Conservation (phyloP, 108 stramenopile species). For the Fistulifera pelliculosa region DNA sequence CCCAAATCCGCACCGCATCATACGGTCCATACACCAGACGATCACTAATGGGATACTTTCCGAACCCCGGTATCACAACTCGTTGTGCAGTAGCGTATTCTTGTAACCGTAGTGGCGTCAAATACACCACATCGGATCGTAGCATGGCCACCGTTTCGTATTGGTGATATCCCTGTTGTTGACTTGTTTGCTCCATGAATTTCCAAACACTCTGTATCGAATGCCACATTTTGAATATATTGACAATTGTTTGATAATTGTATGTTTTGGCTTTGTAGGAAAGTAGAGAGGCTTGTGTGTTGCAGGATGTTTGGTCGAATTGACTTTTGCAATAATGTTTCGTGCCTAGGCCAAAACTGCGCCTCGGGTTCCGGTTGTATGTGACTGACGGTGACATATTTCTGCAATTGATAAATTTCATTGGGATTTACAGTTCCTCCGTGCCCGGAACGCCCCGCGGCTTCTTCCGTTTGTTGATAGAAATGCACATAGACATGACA, state of each 20-base stretch:
- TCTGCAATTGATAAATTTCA: conserved; percentile 29
- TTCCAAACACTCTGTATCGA: conserved; percentile 26
- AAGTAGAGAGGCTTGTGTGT: conserved; percentile 16
- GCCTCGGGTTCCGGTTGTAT: no score
- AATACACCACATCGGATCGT: conserved; percentile 37
- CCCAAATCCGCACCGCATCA: conserved; percentile 46
- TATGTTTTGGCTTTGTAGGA: conserved; percentile 18
- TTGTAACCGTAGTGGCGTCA: conserved; percentile 40
- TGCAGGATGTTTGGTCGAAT: no score
- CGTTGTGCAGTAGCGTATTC: conserved; percentile 2
- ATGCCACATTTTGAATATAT: conserved; percentile 44
- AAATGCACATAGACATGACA: conserved; percentile 49
- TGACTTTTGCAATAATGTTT: no score
- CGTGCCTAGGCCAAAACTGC: no score
- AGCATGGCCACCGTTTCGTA: conserved; percentile 40
- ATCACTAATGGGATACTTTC: conserved; percentile 28
- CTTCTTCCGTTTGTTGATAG: conserved; percentile 26
- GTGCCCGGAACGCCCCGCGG: conserved; percentile 21
- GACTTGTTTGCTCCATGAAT: conserved; percentile 22
- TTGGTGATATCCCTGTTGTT: conserved; percentile 14
- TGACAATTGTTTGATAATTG: conserved; percentile 11
- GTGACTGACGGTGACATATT: conserved; percentile 6
- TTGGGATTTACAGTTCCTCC: conserved; percentile 34
- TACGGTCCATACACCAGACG: conserved; percentile 46
- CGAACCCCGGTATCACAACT: conserved; percentile 17